These are phyloP conservation scores for Gomphus bonarii DNA, from an alignment of 1,284 basidiomycete genomes.

Conservation along the genomic window DNA sequence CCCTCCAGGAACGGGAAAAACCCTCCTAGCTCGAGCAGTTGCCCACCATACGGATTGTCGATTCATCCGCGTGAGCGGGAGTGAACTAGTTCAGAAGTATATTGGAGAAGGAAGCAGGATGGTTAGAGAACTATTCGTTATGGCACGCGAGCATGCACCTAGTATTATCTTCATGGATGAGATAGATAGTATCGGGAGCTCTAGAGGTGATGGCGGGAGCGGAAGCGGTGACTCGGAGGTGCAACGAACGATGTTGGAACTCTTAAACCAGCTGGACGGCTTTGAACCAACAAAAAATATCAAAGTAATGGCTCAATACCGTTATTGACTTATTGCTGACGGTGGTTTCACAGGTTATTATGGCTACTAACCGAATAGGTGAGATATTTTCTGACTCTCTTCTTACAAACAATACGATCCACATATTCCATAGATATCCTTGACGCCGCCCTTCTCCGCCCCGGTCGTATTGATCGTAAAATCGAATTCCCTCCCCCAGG, in stretches of 20 bases:
- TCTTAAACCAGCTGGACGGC: slow-evolving; percentile 94
- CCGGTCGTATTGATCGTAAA: slow-evolving; percentile 96
- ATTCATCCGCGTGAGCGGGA: slow-evolving; percentile 94
- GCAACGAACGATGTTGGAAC: slow-evolving; percentile 95
- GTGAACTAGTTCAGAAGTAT: slow-evolving; percentile 97
- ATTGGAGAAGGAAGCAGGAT: slow-evolving; percentile 96
- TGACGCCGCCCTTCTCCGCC: slow-evolving; percentile 88
- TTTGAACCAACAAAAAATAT: slow-evolving; percentile 98
- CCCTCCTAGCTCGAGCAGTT: slow-evolving; percentile 85
- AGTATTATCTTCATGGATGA: slow-evolving; percentile 99
- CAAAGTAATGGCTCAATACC: slow-evolving; percentile 42
- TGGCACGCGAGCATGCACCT: slow-evolving; percentile 98
- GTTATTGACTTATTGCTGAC: neutral
- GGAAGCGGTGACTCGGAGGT: slow-evolving; percentile 94
- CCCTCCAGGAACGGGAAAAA: slow-evolving; percentile 96
- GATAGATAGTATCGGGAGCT: slow-evolving; percentile 96
- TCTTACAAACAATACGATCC: neutral
- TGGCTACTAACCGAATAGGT: slow-evolving; percentile 98
- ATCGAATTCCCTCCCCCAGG: slow-evolving; percentile 99
- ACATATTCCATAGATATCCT: slow-evolving; percentile 65
- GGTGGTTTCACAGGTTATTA: slow-evolving; percentile 54
- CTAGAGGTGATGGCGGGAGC: slow-evolving; percentile 82
- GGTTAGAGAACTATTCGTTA: slow-evolving; percentile 97
- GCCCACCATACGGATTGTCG: slow-evolving; percentile 98
- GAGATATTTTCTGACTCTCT: neutral